A percentile compares a stretch with the other conserved stretches of the same genome.
Conservation (phyloP, 1,284 basidiomycete species). For the Pyrrhoderma noxium region DNA sequence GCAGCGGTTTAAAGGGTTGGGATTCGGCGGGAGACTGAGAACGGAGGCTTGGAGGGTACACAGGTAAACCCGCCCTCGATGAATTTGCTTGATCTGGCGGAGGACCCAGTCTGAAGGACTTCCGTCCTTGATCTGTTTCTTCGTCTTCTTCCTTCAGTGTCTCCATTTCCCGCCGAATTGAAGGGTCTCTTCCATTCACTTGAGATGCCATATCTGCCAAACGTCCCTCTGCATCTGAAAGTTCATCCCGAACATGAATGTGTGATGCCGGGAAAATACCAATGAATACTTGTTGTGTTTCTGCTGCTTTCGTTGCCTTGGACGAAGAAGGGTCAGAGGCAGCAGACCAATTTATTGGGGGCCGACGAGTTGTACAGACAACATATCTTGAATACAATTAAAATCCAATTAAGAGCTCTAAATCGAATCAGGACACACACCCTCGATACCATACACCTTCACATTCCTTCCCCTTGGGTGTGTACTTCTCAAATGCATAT, state of each 20-base stretch:
- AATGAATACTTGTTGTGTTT: slow-evolving; percentile 84
- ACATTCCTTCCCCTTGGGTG: slow-evolving; percentile 60
- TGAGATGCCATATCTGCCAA: slow-evolving; percentile 63
- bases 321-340: slow-evolving; percentile 48
- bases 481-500: slow-evolving; percentile 91
- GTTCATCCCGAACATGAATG: slow-evolving; percentile 82
- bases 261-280: slow-evolving; percentile 94
- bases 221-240: slow-evolving; percentile 83
- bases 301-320: slow-evolving; percentile 51
- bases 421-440: slow-evolving; percentile 39
- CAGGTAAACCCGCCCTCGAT: slow-evolving; percentile 58
- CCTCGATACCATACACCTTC: slow-evolving; percentile 86
- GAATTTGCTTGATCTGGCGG: slow-evolving; percentile 67
- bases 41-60: slow-evolving; percentile 61
- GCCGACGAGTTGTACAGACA: slow-evolving; percentile 70
- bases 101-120: slow-evolving; percentile 63
- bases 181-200: slow-evolving; percentile 30
- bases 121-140: slow-evolving; percentile 37
- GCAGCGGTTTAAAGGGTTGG: slow-evolving; percentile 67
- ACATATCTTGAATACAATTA: slow-evolving; percentile 58
- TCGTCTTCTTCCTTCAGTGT: slow-evolving; percentile 73
- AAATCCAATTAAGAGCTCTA: slow-evolving; percentile 10
- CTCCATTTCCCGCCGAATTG: slow-evolving; percentile 49
- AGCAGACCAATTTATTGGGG: slow-evolving; percentile 56
- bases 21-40: slow-evolving; percentile 60